Base-by-base conservation (phyloP, 2,329 filamentous ascomycete genomes). In the Fusarium sp. region DNA sequence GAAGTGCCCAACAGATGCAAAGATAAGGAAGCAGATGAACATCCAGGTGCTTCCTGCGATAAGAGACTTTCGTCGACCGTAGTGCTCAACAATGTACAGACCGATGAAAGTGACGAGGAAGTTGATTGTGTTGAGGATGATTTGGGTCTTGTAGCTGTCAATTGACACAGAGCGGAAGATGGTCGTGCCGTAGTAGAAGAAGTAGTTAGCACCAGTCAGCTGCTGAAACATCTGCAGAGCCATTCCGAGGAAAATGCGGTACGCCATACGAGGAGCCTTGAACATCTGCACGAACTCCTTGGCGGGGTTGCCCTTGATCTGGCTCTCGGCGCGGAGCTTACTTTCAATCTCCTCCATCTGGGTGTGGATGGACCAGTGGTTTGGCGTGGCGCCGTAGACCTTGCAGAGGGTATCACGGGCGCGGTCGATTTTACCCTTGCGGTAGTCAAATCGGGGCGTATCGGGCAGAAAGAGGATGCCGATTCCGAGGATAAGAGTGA, bases 1-100 rank as follows among this genome's bases (percentile, higher is more conserved):
- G 67, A 84, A 85, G 72, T 85, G 83, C 2, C 84, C 84, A 3
- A 86, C 82, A 0, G 83, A 84, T 2, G 84, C 83, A 43, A 86
- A 86, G 61, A 86, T 80, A 52, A 90, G 76, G 80, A 91, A 90
- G 75, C 87, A 90, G 14, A 81, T 65, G 20, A 82, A 83, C 84
- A 86, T 86, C 86, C 89, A 90, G 1, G 86, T 75, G 5, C 86
- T 86, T n/a, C 89, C 90, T 0, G 79, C 75, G 46, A 91, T 87
- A 3, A 92, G 81, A 4, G 86, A 88, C 68, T 84, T 85, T 48
- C 90, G 86, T 8, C 90, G 87, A 57, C 90, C 89, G 46, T 85
- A 89, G 62, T 89, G 84, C 75, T 92, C 89, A 15, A 92, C 87
- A n/a, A 92, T 80, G 73, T 89, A 92, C n/a, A 92, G 81, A 54